Conservation (phyloP, 2,329 filamentous ascomycete species). For the Microsporum canis region DNA sequence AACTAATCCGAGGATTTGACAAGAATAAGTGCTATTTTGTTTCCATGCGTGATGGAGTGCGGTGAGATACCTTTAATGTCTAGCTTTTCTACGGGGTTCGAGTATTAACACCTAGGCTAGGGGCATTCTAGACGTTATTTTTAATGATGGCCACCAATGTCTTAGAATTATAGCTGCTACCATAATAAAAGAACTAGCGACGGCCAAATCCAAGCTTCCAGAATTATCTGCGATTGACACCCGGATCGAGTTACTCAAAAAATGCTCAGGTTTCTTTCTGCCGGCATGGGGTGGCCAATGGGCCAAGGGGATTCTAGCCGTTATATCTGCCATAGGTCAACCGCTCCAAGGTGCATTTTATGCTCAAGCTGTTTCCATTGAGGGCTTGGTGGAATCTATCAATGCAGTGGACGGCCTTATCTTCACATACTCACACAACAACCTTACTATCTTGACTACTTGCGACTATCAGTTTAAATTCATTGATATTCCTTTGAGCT, state of each 20-base stretch:
- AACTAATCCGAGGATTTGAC: conserved; percentile 15
- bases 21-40: conserved; percentile 5
- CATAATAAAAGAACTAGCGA: conserved; percentile 14
- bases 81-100: neutral
- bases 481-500: conserved; percentile 3
- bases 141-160: conserved; percentile 10
- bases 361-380: neutral
- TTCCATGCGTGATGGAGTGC: neutral
- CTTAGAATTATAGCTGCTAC: conserved; percentile 17
- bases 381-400: neutral
- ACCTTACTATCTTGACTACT: conserved; percentile 1
- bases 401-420: neutral
- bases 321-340: neutral
- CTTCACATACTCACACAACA: neutral
- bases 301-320: neutral
- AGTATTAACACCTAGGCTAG: neutral
- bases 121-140: conserved; percentile 11
- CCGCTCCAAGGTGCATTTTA: neutral
- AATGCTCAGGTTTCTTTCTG: neutral
- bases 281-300: neutral
- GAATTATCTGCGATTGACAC: conserved; percentile 8
- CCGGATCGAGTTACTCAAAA: neutral
- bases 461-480: conserved; percentile 1
- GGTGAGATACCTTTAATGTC: neutral
- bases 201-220: neutral